A percentile compares a stretch with the other conserved stretches of the same genome.
Conservation (phyloP, 2,329 filamentous ascomycete species). For the Ampelomyces quisqualis region DNA sequence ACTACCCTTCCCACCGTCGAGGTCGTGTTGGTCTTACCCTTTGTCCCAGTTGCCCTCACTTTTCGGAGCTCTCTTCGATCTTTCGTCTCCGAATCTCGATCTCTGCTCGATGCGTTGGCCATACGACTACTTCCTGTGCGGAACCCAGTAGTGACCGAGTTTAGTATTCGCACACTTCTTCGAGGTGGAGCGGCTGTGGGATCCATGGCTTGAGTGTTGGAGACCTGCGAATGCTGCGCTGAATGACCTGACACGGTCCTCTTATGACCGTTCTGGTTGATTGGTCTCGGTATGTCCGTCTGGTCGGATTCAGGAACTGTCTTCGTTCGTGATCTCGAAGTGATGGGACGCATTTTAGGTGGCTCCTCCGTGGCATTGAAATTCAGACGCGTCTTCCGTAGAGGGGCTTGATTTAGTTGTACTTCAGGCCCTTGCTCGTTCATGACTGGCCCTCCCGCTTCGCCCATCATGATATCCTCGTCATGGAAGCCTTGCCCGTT, state of each 20-base stretch:
- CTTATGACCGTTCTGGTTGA: slow-evolving; percentile 66
- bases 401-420: slow-evolving; percentile 50
- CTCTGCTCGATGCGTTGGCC: slow-evolving; percentile 55
- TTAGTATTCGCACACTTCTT: slow-evolving; percentile 48
- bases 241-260: slow-evolving; percentile 86
- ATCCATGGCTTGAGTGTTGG: slow-evolving; percentile 31
- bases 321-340: slow-evolving; percentile 43
- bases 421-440: slow-evolving; percentile 39
- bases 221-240: slow-evolving; percentile 37
- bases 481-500: slow-evolving; percentile 45
- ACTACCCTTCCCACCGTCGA: slow-evolving; percentile 81
- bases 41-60: slow-evolving; percentile 72
- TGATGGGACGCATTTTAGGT: slow-evolving; percentile 44
- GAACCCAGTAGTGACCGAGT: slow-evolving; percentile 56
- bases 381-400: slow-evolving; percentile 42
- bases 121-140: slow-evolving; percentile 65
- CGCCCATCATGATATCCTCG: slow-evolving; percentile 49
- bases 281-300: slow-evolving; percentile 39
- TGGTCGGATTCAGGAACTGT: slow-evolving; percentile 45
- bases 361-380: slow-evolving; percentile 40
- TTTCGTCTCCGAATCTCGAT: slow-evolving; percentile 54
- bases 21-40: slow-evolving; percentile 61
- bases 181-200: slow-evolving; percentile 48
- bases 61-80: slow-evolving; percentile 78
- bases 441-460: slow-evolving; percentile 37